Conservation (phyloP, 192 early-diverging fungal species). For the Linnemannia schmuckeri region DNA sequence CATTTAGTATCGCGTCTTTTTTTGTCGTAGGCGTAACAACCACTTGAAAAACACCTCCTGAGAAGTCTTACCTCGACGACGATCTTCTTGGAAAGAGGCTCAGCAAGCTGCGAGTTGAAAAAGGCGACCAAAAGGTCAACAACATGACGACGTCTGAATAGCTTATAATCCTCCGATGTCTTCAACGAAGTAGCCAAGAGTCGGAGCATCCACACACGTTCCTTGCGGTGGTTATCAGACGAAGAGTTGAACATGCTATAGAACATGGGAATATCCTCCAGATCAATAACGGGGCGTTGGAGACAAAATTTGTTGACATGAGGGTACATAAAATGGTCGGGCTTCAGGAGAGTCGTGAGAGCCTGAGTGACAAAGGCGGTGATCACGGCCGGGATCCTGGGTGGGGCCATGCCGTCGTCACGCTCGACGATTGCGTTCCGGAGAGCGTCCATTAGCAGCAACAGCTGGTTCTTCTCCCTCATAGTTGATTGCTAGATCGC, state of each 20-base stretch:
- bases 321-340: conserved; percentile 83
- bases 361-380: conserved; percentile 78
- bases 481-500: conserved; percentile 55
- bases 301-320: conserved; percentile 81
- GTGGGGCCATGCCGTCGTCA: conserved; percentile 48
- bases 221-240: conserved; percentile 71
- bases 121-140: conserved; percentile 76
- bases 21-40: neutral
- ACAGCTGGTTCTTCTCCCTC: conserved; percentile 79
- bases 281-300: conserved; percentile 77
- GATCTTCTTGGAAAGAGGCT: conserved; percentile 64
- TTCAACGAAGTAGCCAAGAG: conserved; percentile 73
- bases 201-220: conserved; percentile 81
- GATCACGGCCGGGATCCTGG: conserved; percentile 74
- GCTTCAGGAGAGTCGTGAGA: conserved; percentile 71
- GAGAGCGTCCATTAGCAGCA: conserved; percentile 75
- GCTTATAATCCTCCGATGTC: conserved; percentile 71
- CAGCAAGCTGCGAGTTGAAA: conserved; percentile 77
- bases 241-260: conserved; percentile 82
- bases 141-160: conserved; percentile 78
- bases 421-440: conserved; percentile 75
- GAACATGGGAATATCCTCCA: conserved; percentile 89
- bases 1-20: neutral
- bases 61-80: conserved; percentile 63
- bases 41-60: conserved; percentile 26